These are phyloP conservation scores for Hanseniaspora sp. DNA, from an alignment of 1,139 yeast genomes.

Conservation along the genomic window DNA sequence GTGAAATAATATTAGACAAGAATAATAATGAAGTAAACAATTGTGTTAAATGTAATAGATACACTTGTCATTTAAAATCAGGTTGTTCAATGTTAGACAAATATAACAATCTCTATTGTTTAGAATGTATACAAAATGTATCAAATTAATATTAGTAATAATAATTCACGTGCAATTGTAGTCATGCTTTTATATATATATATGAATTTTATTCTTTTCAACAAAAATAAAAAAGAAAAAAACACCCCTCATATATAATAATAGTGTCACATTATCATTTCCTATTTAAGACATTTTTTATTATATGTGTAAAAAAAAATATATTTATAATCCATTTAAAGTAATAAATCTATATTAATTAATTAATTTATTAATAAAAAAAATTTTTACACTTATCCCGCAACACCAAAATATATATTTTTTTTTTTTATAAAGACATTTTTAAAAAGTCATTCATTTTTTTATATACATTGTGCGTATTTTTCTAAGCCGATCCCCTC, in stretches of 20 bases:
- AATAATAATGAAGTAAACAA: background rate
- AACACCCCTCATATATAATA: background rate
- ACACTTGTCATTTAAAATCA: background rate
- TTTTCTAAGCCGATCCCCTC: background rate
- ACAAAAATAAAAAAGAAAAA: too few relatives aligned
- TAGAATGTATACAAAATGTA: constrained; percentile 3
- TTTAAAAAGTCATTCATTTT: background rate
- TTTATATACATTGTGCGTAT: background rate
- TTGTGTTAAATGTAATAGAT: background rate
- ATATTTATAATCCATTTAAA: too few relatives aligned
- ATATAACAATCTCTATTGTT: background rate
- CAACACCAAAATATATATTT: background rate
- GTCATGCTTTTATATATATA: too few relatives aligned
- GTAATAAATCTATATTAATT: too few relatives aligned
- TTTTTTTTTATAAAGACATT: background rate
- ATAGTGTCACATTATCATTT: background rate
- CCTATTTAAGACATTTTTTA: too few relatives aligned
- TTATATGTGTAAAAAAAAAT: too few relatives aligned
- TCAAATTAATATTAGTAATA: background rate
- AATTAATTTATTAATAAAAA: too few relatives aligned
- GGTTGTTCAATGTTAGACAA: constrained; percentile 10
- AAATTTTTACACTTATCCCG: too few relatives aligned
- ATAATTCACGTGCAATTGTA: background rate
- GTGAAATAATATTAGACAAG: background rate
- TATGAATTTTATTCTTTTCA: too few relatives aligned